These are phyloP conservation scores for Metarhizium brunneum DNA, from an alignment of 2,329 filamentous ascomycete species.

Conservation along the genomic window DNA sequence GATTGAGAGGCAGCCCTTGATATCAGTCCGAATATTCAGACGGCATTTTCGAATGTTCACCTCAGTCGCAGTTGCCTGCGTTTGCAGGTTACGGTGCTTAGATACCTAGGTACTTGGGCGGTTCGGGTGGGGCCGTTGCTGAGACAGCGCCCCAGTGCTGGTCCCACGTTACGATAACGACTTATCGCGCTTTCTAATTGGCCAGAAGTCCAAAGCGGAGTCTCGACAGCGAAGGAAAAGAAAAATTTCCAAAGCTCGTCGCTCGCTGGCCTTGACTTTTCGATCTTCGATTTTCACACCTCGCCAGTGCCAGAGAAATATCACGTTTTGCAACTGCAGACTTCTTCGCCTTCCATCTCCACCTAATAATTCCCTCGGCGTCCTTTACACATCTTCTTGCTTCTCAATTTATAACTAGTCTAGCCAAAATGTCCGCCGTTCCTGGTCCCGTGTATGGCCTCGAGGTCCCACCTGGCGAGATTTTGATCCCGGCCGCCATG, in stretches of 20 bases:
- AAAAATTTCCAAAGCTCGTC: conserved; percentile 24
- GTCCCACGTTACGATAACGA: conserved; percentile 16
- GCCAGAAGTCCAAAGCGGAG: conserved; percentile 7
- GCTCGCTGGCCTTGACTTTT: not conserved
- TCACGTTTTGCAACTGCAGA: not conserved
- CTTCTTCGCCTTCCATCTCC: not conserved
- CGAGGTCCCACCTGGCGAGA: conserved; percentile 76
- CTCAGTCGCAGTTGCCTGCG: no score
- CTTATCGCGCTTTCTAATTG: conserved; percentile 23
- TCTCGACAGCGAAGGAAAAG: conserved; percentile 7
- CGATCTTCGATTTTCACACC: not conserved
- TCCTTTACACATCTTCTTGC: not conserved
- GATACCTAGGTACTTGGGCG: no score
- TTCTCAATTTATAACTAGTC: not conserved
- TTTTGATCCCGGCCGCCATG: conserved; percentile 68
- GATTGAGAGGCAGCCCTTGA: no score
- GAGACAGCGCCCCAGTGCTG: conserved; percentile 17
- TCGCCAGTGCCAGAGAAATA: conserved; percentile 3
- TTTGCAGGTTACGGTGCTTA: no score
- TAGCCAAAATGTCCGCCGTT: conserved; percentile 42
- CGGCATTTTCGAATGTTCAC: no score
- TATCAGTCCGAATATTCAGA: no score
- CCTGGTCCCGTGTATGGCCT: conserved; percentile 85
- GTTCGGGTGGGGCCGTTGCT: conserved; percentile 18
- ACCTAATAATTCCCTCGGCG: not conserved